phyloP scores from a whole-genome alignment of 768 basidiomycete genomes.

The Trametopsis cervina region DNA sequence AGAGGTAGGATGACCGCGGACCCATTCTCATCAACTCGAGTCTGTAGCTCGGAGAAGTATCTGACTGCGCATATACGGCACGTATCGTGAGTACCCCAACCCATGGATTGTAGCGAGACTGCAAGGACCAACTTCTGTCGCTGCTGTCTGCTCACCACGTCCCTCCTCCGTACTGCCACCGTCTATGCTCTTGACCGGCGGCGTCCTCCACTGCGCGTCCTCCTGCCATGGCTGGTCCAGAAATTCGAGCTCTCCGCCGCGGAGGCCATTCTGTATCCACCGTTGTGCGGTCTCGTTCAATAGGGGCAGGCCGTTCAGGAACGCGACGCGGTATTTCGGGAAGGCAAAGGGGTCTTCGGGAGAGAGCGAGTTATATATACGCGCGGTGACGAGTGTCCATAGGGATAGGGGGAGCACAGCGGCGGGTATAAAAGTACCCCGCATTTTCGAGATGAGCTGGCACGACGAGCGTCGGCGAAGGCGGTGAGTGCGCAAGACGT shows the following conservation, averaged over 20 bases:
- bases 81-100: background rate
- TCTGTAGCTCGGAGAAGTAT: slow-evolving; percentile 31
- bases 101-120: slow-evolving; percentile 1
- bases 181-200: slow-evolving; percentile 52
- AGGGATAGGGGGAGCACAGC: slow-evolving; percentile 29
- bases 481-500: background rate
- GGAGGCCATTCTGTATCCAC: slow-evolving; percentile 69
- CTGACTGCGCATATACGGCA: slow-evolving; percentile 3
- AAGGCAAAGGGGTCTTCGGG: slow-evolving; percentile 78
- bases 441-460: background rate
- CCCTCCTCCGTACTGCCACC: slow-evolving; percentile 35
- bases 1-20: slow-evolving; percentile 62
- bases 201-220: slow-evolving; percentile 32
- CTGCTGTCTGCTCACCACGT: slow-evolving; percentile 24
- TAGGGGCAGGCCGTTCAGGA: slow-evolving; percentile 74
- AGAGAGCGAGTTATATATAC: slow-evolving; percentile 50
- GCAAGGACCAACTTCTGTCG: slow-evolving; percentile 11
- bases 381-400: slow-evolving; percentile 17
- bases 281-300: slow-evolving; percentile 62
- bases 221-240: slow-evolving; percentile 56
- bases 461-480: background rate
- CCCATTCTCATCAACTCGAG: slow-evolving; percentile 76
- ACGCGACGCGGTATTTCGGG: slow-evolving; percentile 75
- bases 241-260: slow-evolving; percentile 72
- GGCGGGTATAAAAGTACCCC: slow-evolving; percentile 8